Evolutionary conservation across 306 rosid genomes (phyloP).

Genomic region (Cyclanthera cordifolia): DNA sequence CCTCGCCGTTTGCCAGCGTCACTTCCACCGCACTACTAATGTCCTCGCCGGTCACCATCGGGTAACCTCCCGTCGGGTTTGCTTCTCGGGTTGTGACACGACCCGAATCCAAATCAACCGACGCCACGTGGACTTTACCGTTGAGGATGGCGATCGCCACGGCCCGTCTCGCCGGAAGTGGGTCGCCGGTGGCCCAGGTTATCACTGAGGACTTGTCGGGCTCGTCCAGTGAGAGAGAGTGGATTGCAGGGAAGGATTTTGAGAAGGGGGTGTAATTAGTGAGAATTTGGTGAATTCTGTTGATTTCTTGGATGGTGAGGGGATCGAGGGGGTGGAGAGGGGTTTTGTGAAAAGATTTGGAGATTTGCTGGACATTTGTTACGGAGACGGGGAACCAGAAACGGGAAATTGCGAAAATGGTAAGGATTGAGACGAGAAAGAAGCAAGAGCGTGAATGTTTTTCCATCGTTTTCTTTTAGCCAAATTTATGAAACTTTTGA

Average conservation of each 20-base stretch:
- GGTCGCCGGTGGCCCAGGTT: slow-evolving; percentile 38
- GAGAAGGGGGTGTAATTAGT: slow-evolving; percentile 32
- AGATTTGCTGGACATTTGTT: neutral
- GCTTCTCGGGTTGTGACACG: slow-evolving; percentile 19
- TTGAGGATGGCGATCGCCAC: slow-evolving; percentile 29
- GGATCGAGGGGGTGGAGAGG: slow-evolving; percentile 88
- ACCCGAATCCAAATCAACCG: slow-evolving; percentile 29
- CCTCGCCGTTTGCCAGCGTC: slow-evolving; percentile 24
- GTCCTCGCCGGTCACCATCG: slow-evolving; percentile 45
- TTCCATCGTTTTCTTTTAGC: neutral
- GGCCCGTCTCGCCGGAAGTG: slow-evolving; percentile 42
- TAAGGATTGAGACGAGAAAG: neutral
- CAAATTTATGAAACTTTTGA: no score
- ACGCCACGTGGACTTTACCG: slow-evolving; percentile 26
- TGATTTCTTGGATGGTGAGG: slow-evolving; percentile 50
- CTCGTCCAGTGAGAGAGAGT: slow-evolving; percentile 49
- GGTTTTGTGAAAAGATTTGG: slow-evolving; percentile 3
- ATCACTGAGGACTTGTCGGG: slow-evolving; percentile 48
- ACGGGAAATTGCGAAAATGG: neutral
- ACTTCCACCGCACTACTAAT: slow-evolving; percentile 19
- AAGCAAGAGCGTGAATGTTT: neutral
- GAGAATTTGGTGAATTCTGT: slow-evolving; percentile 33
- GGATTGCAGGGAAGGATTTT: slow-evolving; percentile 24
- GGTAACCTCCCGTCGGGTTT: slow-evolving; percentile 33
- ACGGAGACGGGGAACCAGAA: neutral